Percentiles rank a stretch among this genome's conserved stretches.
These are phyloP conservation scores for Zarea fungicola DNA, from an alignment of 2,329 filamentous ascomycete species.

Conservation along the genomic window DNA sequence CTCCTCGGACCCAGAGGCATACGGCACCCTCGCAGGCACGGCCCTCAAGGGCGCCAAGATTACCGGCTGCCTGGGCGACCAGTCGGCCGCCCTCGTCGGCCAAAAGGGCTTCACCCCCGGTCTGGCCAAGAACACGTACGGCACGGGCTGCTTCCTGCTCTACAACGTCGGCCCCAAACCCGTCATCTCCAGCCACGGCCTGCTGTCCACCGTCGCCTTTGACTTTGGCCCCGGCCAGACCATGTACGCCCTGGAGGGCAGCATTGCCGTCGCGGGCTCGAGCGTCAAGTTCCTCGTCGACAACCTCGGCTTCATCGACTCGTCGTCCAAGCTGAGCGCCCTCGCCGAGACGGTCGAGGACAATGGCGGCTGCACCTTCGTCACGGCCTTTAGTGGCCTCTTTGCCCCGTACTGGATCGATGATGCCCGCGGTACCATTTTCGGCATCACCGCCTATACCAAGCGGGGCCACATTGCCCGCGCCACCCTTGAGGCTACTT, in stretches of 20 bases:
- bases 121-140: constrained; percentile 79
- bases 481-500: constrained; percentile 74
- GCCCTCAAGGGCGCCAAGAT: constrained; percentile 63
- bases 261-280: constrained; percentile 70
- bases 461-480: constrained; percentile 72
- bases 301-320: constrained; percentile 51
- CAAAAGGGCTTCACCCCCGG: constrained; percentile 74
- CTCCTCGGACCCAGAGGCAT: constrained; percentile 64
- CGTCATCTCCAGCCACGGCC: constrained; percentile 70
- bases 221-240: constrained; percentile 63
- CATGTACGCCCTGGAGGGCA: constrained; percentile 72
- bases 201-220: constrained; percentile 73
- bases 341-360: constrained; percentile 51
- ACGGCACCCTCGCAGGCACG: constrained; percentile 58
- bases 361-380: constrained; percentile 71
- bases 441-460: constrained; percentile 73
- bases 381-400: constrained; percentile 75
- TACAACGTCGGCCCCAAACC: constrained; percentile 79
- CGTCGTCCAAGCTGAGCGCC: constrained; percentile 39
- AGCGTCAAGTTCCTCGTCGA: constrained; percentile 65
- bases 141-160: constrained; percentile 77
- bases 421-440: constrained; percentile 73
- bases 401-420: constrained; percentile 86
- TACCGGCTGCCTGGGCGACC: constrained; percentile 74
- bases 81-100: constrained; percentile 75